Percentiles rank a stretch among this genome's conserved stretches.
Conservation (phyloP, 1,284 basidiomycete genomes). For the Naganishia albida region DNA sequence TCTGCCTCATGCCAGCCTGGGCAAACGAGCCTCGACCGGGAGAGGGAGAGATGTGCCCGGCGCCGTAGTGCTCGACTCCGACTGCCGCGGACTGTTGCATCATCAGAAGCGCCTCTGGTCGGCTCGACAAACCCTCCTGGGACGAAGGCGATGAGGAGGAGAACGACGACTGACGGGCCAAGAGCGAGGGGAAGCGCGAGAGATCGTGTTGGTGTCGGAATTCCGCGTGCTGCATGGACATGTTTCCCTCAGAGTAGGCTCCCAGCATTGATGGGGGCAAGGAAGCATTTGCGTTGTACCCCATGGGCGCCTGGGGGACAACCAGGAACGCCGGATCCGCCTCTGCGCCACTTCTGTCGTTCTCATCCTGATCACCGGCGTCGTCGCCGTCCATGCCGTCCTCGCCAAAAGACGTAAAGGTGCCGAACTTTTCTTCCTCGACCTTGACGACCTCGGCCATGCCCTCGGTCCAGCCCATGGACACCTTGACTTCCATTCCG, state of each 20-base stretch:
- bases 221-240: constrained; percentile 13
- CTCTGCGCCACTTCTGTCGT: too few species aligned
- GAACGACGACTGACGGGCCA: constrained; percentile 17
- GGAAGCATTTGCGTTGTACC: constrained; percentile 35
- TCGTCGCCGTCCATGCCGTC: constrained; percentile 46
- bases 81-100: constrained; percentile 4
- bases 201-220: constrained; percentile 6
- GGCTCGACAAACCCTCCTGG: constrained; percentile 16
- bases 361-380: constrained; percentile 40
- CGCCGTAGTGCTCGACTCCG: background rate
- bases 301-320: constrained; percentile 41
- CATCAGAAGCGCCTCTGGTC: constrained; percentile 19
- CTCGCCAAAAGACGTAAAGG: constrained; percentile 45
- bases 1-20: background rate
- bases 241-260: constrained; percentile 30
- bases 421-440: constrained; percentile 53
- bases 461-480: constrained; percentile 56
- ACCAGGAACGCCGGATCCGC: constrained; percentile 16
- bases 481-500: constrained; percentile 62
- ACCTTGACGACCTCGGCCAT: constrained; percentile 51
- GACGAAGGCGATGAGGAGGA: constrained; percentile 12
- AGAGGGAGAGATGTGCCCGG: constrained; percentile 18
- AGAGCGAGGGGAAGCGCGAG: background rate
- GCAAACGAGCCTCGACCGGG: background rate
- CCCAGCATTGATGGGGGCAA: constrained; percentile 36